phyloP scores from a whole-genome alignment of 306 rosid species.

The Dryas alaskensis region DNA sequence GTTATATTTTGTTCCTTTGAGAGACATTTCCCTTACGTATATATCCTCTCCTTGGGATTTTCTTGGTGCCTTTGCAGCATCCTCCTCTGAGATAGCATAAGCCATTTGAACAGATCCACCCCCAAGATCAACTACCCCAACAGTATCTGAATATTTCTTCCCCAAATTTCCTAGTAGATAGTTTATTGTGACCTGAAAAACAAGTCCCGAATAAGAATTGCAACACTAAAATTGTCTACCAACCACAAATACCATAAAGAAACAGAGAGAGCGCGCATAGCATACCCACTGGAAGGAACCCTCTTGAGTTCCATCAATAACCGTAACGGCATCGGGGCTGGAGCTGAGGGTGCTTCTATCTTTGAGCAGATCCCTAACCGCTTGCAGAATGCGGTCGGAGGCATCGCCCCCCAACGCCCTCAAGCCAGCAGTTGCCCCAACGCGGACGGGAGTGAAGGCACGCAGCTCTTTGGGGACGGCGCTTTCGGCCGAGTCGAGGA shows the following conservation, averaged over 20 bases:
- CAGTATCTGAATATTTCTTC: slow-evolving; percentile 69
- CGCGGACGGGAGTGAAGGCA: slow-evolving; percentile 80
- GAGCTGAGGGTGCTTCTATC: slow-evolving; percentile 54
- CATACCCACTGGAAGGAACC: slow-evolving; percentile 98
- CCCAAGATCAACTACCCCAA: slow-evolving; percentile 98
- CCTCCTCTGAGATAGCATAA: slow-evolving; percentile 84
- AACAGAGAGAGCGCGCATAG: no score
- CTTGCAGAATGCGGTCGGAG: slow-evolving; percentile 82
- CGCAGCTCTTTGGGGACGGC: slow-evolving; percentile 76
- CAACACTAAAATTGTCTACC: neutral
- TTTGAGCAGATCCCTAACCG: slow-evolving; percentile 84
- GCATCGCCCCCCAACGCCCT: slow-evolving; percentile 78
- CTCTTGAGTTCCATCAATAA: slow-evolving; percentile 94
- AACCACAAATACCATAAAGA: no score
- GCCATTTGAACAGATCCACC: slow-evolving; percentile 99
- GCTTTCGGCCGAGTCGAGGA: slow-evolving; percentile 65
- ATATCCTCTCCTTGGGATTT: slow-evolving; percentile 52
- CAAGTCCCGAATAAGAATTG: slow-evolving; percentile 6
- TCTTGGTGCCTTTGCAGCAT: slow-evolving; percentile 68
- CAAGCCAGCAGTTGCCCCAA: slow-evolving; percentile 99
- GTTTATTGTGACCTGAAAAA: slow-evolving; percentile 84
- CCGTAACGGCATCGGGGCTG: slow-evolving; percentile 59
- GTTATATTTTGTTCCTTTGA: slow-evolving; percentile 72
- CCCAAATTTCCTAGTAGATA: slow-evolving; percentile 91
- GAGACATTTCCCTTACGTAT: slow-evolving; percentile 73